Conservation (phyloP, 208 protist genomes). For the Leishmania lainsoni region DNA sequence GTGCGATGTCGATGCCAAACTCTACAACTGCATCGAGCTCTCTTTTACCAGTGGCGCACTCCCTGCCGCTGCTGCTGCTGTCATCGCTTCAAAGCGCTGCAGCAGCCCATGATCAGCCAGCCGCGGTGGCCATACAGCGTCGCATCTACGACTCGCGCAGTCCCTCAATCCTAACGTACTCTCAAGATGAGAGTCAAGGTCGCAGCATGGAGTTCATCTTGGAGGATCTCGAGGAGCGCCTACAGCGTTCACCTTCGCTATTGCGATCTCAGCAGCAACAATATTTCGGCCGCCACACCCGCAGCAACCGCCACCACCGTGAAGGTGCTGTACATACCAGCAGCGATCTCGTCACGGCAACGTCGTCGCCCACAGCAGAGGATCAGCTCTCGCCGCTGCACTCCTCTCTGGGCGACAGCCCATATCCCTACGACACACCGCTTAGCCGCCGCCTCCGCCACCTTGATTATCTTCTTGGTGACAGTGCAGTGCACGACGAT, state of each 20-base stretch:
- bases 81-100: not conserved
- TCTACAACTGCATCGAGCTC: not conserved
- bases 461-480: not conserved
- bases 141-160: not conserved
- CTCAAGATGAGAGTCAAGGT: not conserved
- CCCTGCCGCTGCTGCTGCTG: not conserved
- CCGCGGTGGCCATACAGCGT: not conserved
- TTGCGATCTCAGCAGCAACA: not conserved
- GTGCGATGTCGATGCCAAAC: not conserved
- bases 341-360: not conserved
- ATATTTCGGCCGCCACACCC: not conserved
- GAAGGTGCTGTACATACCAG: not conserved
- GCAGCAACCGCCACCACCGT: not conserved
- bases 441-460: not conserved
- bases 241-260: not conserved
- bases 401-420: conserved; percentile 5
- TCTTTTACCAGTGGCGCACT: not conserved
- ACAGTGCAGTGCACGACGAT: too few relatives aligned
- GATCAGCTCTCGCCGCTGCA: not conserved
- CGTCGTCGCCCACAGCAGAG: not conserved
- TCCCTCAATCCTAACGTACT: conserved; percentile 1
- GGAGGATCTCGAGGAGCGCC: conserved; percentile 2
- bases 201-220: conserved; percentile 13
- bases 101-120: not conserved
- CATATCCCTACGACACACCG: not conserved